These are phyloP conservation scores for Colletotrichum graminicola DNA, from an alignment of 2,329 filamentous ascomycete species.

Conservation along the genomic window DNA sequence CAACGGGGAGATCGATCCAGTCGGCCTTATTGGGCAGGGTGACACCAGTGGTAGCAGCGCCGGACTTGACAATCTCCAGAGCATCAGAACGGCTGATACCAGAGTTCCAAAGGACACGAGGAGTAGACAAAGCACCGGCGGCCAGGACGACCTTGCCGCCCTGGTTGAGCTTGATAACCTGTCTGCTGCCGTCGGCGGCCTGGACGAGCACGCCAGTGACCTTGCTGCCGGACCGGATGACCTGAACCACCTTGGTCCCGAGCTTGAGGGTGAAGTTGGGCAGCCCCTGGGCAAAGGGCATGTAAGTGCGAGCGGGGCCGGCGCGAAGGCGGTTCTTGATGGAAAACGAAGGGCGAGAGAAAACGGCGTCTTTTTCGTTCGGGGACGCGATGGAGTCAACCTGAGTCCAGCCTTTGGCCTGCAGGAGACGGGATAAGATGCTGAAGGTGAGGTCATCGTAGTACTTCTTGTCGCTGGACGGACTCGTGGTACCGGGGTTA, in stretches of 20 bases:
- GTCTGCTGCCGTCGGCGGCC: constrained; percentile 37
- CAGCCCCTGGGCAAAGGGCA: constrained; percentile 43
- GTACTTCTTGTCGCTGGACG: constrained; percentile 46
- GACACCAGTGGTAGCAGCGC: constrained; percentile 49
- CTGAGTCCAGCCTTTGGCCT: constrained; percentile 35
- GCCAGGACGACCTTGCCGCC: constrained; percentile 45
- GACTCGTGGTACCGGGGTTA: constrained; percentile 46
- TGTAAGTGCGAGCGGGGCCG: constrained; percentile 44
- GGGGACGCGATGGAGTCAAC: constrained; percentile 56
- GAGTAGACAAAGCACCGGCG: constrained; percentile 44
- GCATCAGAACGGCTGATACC: constrained; percentile 44
- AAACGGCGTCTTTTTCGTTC: constrained; percentile 33
- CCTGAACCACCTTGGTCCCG: constrained; percentile 44
- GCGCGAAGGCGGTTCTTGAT: constrained; percentile 39
- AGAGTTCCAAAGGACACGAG: constrained; percentile 43
- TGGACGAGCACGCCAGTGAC: constrained; percentile 45
- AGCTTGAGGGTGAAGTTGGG: constrained; percentile 46
- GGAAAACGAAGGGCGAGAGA: constrained; percentile 36
- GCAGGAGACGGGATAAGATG: constrained; percentile 28
- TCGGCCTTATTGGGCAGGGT: constrained; percentile 62
- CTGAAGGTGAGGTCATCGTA: constrained; percentile 32
- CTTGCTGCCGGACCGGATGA: constrained; percentile 43
- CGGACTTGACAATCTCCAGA: constrained; percentile 42
- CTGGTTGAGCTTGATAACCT: constrained; percentile 44
- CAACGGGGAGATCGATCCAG: constrained; percentile 71